Evolutionary conservation across 2,329 filamentous ascomycete genomes (phyloP), one percentile per base, ranked within the genome.

Genomic region (Curvularia spicifera): DNA sequence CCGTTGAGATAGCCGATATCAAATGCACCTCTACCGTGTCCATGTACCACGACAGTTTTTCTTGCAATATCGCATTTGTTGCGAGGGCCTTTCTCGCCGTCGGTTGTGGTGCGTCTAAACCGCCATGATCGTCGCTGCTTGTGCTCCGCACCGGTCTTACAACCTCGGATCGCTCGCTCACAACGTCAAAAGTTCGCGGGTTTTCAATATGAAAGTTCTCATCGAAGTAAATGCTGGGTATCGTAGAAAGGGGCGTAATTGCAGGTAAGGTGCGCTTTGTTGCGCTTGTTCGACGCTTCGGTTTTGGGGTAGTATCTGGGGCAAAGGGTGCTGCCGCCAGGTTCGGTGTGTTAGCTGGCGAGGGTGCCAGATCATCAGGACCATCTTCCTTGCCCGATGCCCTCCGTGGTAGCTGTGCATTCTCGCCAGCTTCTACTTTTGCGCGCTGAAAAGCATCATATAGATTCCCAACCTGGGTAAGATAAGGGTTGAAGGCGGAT

Each of bases 31-130:
- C 95, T 22, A 99, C 93, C 0, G 95, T 99, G 75, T 99, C 95
- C 93, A 99, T 97, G 76, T 99, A 99, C 95, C 95, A 99, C 0
- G 95, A 98, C 12, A 99, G 82, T 78, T 99, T 99, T 78, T 99
- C 95, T 75, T 99, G 95, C 35, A 99, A 78, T 57, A 99, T 99
- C 0, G 95, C 95, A 78, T 99, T 99, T 0, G 93, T 97, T 7
- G 94, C 94, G 28, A 99, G 82, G 1, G 91, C 91, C 75, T 97
- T 98, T 59, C 94, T 86, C 8, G 82, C 82, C 12, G 79, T 78
- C 18, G 78, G 75, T 43, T 80, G 74, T 7, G 90, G 88, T 10
- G 84, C 83, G 22, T 84, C 78, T 0, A 83, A 79, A 50, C 81
- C 76, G 35, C 79, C 81, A 24, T 85, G 83, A 26, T 87, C 84